Evolutionary conservation across 352 stramenopile species (phyloP).

Genomic region (Pythium plurisporium): DNA sequence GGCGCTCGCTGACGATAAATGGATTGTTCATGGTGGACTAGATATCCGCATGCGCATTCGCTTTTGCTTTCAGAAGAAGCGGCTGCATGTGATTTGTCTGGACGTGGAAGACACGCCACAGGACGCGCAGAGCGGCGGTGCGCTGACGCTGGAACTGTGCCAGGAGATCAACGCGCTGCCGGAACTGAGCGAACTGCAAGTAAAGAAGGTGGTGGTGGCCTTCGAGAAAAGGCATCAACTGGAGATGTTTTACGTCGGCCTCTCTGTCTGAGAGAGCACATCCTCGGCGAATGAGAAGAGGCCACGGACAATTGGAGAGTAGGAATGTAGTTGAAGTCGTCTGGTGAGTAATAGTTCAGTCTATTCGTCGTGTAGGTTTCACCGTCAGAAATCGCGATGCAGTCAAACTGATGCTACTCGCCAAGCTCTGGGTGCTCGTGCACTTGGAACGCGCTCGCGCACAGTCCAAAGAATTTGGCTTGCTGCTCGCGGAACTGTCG

Average conservation of each 20-base stretch:
- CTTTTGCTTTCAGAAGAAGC: conserved; percentile 20
- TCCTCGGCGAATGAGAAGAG: too few species aligned
- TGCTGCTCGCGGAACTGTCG: conserved; percentile 28
- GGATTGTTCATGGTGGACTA: too few species aligned
- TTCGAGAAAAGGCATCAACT: conserved; percentile 19
- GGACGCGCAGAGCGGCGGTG: conserved; percentile 30
- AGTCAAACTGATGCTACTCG: too few species aligned
- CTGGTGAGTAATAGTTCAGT: not conserved
- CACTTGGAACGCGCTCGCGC: conserved; percentile 20
- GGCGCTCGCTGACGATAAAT: too few species aligned
- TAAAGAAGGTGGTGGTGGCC: conserved; percentile 16
- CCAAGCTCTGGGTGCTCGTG: conserved; percentile 22
- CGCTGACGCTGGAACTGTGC: conserved; percentile 36
- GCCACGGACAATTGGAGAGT: too few species aligned
- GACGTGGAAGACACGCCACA: conserved; percentile 45
- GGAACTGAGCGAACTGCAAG: conserved; percentile 7
- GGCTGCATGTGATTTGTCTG: conserved; percentile 50
- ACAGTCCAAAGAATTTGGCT: conserved; percentile 26
- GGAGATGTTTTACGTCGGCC: conserved; percentile 25
- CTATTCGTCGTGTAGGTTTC: not conserved
- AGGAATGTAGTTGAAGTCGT: not conserved
- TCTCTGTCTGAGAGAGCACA: conserved; percentile 1
- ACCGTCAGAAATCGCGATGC: too few species aligned
- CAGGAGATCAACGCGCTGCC: conserved; percentile 14
- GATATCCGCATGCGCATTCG: conserved; percentile 22